Evolutionary conservation across 768 basidiomycete genomes (phyloP), one percentile per base, ranked within the genome.

Genomic region (Cubamyces lactineus): DNA sequence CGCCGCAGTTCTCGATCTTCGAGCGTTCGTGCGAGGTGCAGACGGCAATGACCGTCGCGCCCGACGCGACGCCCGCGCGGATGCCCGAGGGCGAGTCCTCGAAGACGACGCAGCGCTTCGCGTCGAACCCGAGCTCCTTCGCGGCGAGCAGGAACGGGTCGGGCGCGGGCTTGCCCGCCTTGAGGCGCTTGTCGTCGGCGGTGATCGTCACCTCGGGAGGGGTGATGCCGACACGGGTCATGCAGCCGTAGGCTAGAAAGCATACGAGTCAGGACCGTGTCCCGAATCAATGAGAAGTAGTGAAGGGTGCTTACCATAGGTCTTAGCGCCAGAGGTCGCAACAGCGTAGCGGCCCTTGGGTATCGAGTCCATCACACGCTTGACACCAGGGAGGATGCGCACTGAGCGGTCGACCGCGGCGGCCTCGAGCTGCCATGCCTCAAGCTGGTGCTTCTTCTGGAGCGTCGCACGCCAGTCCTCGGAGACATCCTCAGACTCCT

Each of bases 51-150:
- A 90, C 89, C 12, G 80, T 86, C 13, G 87, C 85, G 34, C 91
- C 91, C 34, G 86, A 84, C 0, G 89, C 89, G 34, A 88, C 82
- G 12, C 90, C 91, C 0, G 88, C 84, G 28, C 78, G 77, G 70
- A 93, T 86, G 21, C 88, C 82, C 55, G 79, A 79, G 34, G 85
- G 80, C 46, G 84, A 91, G 69, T 93, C 91, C 69, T 91, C 90
- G 53, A 93, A 85, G 28, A 92, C 91, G 66, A 93, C 81, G 63
- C 87, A 88, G n/a, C 82, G 80, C 50, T 79, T 78, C 49, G 83
- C 79, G 5, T 79, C 73, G 69, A 79, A 86, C 7, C 85, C 84
- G 52, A 86, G 80, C 67, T 83, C 82, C 65, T 80, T 71, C 9
- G 85, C 85, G 12, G 85, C 85, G 53, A 86, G 85, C 63, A 86